A percentile compares a stretch with the other conserved stretches of the same genome.
Conservation (phyloP, 2,329 filamentous ascomycete species). For the Aspergillus cejpii region DNA sequence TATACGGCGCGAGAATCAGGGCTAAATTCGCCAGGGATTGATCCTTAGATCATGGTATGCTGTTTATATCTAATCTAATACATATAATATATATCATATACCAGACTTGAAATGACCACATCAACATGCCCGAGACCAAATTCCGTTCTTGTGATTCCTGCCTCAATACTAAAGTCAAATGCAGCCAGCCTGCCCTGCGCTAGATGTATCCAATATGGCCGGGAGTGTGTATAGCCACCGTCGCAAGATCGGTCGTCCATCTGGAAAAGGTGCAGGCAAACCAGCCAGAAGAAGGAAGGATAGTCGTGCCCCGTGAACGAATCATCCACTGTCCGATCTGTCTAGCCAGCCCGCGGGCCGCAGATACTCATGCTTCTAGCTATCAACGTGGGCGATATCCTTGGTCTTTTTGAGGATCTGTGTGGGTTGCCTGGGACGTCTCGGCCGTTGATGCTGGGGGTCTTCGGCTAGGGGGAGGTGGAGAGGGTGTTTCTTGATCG, state of each 20-base stretch:
- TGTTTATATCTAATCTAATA: too few species aligned
- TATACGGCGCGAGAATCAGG: slow-evolving; percentile 7
- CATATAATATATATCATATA: too few species aligned
- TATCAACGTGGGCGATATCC: neutral
- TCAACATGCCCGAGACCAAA: neutral
- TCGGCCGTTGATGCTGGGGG: too few species aligned
- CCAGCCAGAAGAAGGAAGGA: neutral
- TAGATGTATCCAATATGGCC: neutral
- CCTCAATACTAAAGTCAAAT: neutral
- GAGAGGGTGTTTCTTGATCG: too few species aligned
- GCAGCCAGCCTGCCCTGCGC: neutral
- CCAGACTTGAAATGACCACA: too few species aligned
- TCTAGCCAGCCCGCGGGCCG: neutral
- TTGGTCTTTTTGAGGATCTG: too few species aligned
- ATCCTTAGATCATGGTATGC: too few species aligned
- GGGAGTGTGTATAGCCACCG: neutral
- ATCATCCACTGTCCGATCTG: neutral
- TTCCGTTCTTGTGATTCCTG: neutral
- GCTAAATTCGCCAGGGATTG: slow-evolving; percentile 2
- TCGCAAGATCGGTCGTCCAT: neutral
- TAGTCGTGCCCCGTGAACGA: neutral
- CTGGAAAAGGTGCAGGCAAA: neutral
- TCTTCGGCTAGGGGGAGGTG: too few species aligned
- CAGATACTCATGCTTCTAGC: neutral
- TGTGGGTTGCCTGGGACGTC: too few species aligned